Evolutionary conservation across 148 eudicot genomes (phyloP).

Genomic region (Nepenthes mirabilis): DNA sequence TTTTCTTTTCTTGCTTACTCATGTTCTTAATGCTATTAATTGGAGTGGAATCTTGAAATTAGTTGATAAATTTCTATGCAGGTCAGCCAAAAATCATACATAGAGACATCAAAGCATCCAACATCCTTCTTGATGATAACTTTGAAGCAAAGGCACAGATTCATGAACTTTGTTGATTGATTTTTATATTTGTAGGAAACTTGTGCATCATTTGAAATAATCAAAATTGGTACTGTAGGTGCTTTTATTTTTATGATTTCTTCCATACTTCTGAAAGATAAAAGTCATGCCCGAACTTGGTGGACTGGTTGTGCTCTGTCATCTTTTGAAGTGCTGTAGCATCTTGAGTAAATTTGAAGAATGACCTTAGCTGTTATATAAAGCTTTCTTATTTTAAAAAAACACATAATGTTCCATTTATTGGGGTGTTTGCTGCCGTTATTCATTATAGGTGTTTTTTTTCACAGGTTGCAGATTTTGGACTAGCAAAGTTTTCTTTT

Average conservation of each 20-base stretch:
- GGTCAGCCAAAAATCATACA: slow-evolving; percentile 83
- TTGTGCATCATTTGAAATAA: no score
- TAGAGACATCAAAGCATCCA: slow-evolving; percentile 75
- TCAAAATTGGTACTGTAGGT: background rate
- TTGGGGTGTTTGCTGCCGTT: background rate
- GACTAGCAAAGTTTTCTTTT: slow-evolving; percentile 55
- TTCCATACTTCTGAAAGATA: background rate
- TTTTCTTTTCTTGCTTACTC: background rate
- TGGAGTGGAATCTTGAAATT: background rate
- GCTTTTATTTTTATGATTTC: slow-evolving; percentile 2
- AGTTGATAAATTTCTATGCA: slow-evolving; percentile 12
- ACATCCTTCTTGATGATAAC: slow-evolving; percentile 61
- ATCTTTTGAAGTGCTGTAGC: no score
- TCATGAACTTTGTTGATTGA: no score
- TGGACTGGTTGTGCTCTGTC: no score
- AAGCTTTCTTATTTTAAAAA: no score
- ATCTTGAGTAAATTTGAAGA: no score
- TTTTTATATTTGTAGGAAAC: no score
- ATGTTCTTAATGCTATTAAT: background rate
- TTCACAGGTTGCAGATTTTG: slow-evolving; percentile 74
- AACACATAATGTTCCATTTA: no score
- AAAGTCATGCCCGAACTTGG: no score
- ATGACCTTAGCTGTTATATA: no score
- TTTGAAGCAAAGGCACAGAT: slow-evolving; percentile 64
- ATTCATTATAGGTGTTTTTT: background rate